Conservation (phyloP, 805 yeast species). For the Yarrowia phangngaensis region DNA sequence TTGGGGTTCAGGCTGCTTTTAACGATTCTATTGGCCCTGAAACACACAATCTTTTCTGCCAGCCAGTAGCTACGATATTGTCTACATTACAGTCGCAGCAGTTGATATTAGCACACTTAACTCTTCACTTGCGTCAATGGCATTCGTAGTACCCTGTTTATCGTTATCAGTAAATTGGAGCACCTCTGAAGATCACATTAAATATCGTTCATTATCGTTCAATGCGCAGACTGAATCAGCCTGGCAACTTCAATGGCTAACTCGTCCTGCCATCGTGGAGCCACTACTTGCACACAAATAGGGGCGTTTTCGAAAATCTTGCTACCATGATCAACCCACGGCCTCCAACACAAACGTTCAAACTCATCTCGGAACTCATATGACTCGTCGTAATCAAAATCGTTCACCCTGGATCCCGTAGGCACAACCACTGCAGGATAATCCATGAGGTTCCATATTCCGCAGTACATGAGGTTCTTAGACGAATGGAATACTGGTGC, state of each 20-base stretch:
- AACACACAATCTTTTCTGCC: no score
- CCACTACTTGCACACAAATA: slow-evolving; percentile 54
- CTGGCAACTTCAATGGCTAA: slow-evolving; percentile 3
- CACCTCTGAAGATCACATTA: no score
- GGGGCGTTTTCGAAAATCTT: slow-evolving; percentile 51
- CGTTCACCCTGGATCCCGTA: slow-evolving; percentile 39
- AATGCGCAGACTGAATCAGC: not conserved
- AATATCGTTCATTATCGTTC: no score
- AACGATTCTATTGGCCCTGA: no score
- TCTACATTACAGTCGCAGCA: no score
- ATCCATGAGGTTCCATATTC: slow-evolving; percentile 31
- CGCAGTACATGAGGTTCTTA: slow-evolving; percentile 47
- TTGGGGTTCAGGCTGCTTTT: no score
- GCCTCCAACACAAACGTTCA: slow-evolving; percentile 29
- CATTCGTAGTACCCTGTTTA: no score
- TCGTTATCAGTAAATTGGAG: no score
- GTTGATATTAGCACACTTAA: no score
- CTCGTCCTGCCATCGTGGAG: slow-evolving; percentile 57
- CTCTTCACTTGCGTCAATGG: no score
- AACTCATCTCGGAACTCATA: slow-evolving; percentile 30
- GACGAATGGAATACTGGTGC: slow-evolving; percentile 64
- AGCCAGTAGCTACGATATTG: no score
- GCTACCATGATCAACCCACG: slow-evolving; percentile 42
- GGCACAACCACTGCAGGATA: slow-evolving; percentile 32
- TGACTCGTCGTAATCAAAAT: slow-evolving; percentile 20